Base-by-base conservation (phyloP, 352 stramenopile genomes). In the Phytophthora meadii region DNA sequence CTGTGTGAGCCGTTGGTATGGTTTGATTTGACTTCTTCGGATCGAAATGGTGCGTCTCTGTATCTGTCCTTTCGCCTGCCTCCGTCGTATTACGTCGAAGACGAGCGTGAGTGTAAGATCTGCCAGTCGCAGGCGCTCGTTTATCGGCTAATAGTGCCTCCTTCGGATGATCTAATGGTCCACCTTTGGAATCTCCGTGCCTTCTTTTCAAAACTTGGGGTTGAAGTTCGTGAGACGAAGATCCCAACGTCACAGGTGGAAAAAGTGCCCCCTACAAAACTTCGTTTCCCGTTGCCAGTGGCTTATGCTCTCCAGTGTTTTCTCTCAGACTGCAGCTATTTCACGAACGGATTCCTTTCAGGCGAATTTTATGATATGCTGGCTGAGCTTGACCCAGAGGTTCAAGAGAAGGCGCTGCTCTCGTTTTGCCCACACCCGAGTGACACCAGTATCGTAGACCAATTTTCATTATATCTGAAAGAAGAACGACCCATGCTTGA, bases 221-320 rank as follows among this genome's bases (percentile, higher is more conserved):
- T 85, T 7, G 70, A 85, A 69, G 73, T 87, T 2, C 65, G 76
- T 51, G 77, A 87, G 51, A 85, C 77, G 9, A 74, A 71, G 36
- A 68, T 88, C 12, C 32, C 22, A 15, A 15, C 51, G 40, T 32
- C 57, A 44, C 63, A 65, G 3, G 17, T 64, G 5, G 32, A 65
- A 40, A 44, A 8, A 0, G 10, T 60, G 15, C 10, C 51, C 3
- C 14, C 45, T 0, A 56, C 54, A 22, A 57, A 51, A 28, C 40
- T 37, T 2, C 22, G 25, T 19, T 79, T 76, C 42, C 19, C 42
- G 34, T 68, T 74, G 7, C 61, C 68, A 15, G 68, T 87, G 6
- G 77, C 76, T 5, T 88, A 88, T 62, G 79, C 76, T 28, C 42
- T 85, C 3, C 74, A 88, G 32, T 88, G 76, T 30, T 67, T 89